Evolutionary conservation across 129 eudicot species (phyloP).

Genomic region (Solidago caesia): DNA sequence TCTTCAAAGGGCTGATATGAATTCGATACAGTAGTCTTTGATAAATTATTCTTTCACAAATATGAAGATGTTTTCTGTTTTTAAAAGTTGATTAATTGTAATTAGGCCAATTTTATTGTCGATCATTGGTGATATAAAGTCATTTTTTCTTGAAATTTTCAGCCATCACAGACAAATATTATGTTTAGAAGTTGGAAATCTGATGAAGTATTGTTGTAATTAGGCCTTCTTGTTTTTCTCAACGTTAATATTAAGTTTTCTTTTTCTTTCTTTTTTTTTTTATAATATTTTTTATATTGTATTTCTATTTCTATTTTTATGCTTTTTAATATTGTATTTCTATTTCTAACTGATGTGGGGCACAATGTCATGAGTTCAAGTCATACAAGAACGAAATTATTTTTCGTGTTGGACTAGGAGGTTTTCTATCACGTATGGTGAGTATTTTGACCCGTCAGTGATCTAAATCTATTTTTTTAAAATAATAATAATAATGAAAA

Average conservation of each 20-base stretch:
- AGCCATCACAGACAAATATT: conserved; percentile 2
- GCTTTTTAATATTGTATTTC: not conserved
- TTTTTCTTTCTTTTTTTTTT: no score
- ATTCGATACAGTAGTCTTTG: not conserved
- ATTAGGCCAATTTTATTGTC: conserved; percentile 34
- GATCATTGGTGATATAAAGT: conserved; percentile 27
- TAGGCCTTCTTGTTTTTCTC: conserved; percentile 7
- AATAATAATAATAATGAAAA: no score
- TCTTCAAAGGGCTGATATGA: conserved; percentile 24
- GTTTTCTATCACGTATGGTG: no score
- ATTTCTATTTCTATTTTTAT: not conserved
- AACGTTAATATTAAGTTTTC: not conserved
- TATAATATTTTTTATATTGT: not conserved
- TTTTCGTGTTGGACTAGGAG: no score
- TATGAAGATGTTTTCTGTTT: conserved; percentile 13
- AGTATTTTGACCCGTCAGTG: no score
- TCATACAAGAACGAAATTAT: no score
- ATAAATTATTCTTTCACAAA: conserved; percentile 20
- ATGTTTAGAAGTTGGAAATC: not conserved
- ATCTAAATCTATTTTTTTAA: no score
- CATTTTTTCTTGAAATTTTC: not conserved
- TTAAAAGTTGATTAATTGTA: conserved; percentile 27
- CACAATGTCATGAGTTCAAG: no score
- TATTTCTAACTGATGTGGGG: no score
- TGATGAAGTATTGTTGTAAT: conserved; percentile 10